Evolutionary conservation across 148 eudicot species (phyloP).

Genomic region (Vaccinium macrocarpon): DNA sequence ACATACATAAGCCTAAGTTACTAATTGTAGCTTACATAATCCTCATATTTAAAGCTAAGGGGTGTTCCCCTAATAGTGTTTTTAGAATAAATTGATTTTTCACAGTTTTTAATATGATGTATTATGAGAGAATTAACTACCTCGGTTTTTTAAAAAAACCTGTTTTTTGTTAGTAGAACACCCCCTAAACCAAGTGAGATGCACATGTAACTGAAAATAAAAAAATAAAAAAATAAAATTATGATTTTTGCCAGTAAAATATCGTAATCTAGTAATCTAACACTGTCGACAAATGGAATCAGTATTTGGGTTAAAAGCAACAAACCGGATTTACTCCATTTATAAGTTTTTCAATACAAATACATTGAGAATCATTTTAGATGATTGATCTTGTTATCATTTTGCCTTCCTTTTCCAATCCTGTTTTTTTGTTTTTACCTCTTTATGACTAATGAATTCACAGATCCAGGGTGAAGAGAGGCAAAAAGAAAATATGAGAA

Average conservation of each 20-base stretch:
- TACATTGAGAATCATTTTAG: background rate
- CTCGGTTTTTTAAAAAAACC: too few relatives aligned
- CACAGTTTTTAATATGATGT: too few relatives aligned
- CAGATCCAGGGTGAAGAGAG: background rate
- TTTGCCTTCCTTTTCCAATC: background rate
- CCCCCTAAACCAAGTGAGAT: too few relatives aligned
- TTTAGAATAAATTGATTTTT: too few relatives aligned
- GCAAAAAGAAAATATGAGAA: constrained; percentile 11
- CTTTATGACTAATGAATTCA: constrained; percentile 4
- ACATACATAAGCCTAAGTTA: too few relatives aligned
- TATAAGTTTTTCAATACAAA: background rate
- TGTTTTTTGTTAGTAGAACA: too few relatives aligned
- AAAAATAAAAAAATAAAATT: background rate
- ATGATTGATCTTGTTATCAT: constrained; percentile 18
- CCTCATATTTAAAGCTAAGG: too few relatives aligned
- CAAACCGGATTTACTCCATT: background rate
- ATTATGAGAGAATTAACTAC: too few relatives aligned
- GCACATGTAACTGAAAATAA: too few relatives aligned
- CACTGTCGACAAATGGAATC: constrained; percentile 12
- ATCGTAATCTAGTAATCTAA: background rate
- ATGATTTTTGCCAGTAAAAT: constrained; percentile 4
- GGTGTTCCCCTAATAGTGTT: too few relatives aligned
- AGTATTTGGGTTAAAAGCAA: constrained; percentile 15
- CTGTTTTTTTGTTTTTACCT: constrained; percentile 6
- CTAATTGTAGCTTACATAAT: too few relatives aligned